phyloP scores from a whole-genome alignment of 176 grass and related monocot genomes.

The Dendrocalamus sinicus region DNA sequence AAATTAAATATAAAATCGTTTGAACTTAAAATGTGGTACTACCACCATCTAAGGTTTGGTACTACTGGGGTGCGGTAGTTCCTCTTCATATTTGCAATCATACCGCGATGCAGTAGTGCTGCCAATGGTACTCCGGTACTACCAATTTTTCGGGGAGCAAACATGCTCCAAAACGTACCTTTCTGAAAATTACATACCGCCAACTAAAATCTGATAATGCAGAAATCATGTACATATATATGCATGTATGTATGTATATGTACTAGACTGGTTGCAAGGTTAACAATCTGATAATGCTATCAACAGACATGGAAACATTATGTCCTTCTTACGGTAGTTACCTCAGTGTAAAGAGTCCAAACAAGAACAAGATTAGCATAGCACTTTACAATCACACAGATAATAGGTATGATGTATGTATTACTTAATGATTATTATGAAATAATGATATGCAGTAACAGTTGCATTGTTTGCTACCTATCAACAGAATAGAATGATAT shows the following conservation, averaged over 20 bases:
- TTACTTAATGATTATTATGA: constrained; percentile 13
- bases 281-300: neutral
- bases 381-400: neutral
- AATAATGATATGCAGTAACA: neutral
- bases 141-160: too few species aligned
- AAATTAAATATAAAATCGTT: too few species aligned
- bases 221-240: neutral
- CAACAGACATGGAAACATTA: neutral
- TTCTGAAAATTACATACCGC: too few species aligned
- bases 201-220: too few species aligned
- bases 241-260: neutral
- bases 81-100: too few species aligned
- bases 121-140: too few species aligned
- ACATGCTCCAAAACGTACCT: too few species aligned
- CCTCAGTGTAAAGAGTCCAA: constrained; percentile 79
- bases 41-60: too few species aligned
- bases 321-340: constrained; percentile 52
- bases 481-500: neutral
- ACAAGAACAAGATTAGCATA: constrained; percentile 34
- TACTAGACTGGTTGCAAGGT: neutral
- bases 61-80: too few species aligned
- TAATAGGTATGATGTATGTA: neutral
- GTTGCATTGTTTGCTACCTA: constrained; percentile 21
- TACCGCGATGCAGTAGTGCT: too few species aligned
- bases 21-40: too few species aligned